A percentile compares a stretch with the other conserved stretches of the same genome.
Evolutionary conservation across 768 basidiomycete species (phyloP).

Genomic region (Gymnopilus junonius): DNA sequence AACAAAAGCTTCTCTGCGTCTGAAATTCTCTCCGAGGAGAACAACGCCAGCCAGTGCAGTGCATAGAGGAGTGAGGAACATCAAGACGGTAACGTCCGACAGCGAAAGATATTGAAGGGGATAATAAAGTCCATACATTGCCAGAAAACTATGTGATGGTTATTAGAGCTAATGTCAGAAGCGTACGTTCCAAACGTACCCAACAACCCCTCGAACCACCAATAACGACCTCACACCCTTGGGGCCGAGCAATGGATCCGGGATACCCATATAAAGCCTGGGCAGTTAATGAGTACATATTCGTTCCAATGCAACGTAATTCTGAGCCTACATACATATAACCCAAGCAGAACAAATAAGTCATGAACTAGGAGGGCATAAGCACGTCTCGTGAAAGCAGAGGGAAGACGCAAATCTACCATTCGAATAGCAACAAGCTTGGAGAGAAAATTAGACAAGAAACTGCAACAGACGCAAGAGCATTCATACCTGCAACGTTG

Average conservation of each 20-base stretch:
- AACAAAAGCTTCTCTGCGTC: conserved; percentile 54
- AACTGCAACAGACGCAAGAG: neutral
- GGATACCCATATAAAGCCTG: conserved; percentile 15
- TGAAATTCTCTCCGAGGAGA: conserved; percentile 58
- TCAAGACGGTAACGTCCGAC: conserved; percentile 76
- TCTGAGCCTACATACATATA: too few species aligned
- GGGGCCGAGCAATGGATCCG: conserved; percentile 69
- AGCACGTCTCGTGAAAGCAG: neutral
- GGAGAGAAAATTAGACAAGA: conserved; percentile 50
- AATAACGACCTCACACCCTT: conserved; percentile 66
- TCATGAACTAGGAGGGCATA: conserved; percentile 11
- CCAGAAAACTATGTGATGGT: conserved; percentile 58
- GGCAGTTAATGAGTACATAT: conserved; percentile 30
- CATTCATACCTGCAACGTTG: conserved; percentile 55
- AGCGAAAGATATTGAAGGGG: conserved; percentile 75
- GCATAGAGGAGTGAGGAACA: conserved; percentile 71
- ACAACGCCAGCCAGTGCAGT: conserved; percentile 65
- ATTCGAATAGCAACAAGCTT: conserved; percentile 24
- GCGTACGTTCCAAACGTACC: conserved; percentile 37
- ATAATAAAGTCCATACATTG: conserved; percentile 66
- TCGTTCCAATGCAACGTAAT: too few species aligned
- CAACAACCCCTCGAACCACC: conserved; percentile 60
- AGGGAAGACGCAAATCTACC: conserved; percentile 1
- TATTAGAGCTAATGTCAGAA: neutral
- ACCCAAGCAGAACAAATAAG: conserved; percentile 53